These are phyloP conservation scores for Xylaria sp. DNA, from an alignment of 2,329 filamentous ascomycete species.

Conservation along the genomic window DNA sequence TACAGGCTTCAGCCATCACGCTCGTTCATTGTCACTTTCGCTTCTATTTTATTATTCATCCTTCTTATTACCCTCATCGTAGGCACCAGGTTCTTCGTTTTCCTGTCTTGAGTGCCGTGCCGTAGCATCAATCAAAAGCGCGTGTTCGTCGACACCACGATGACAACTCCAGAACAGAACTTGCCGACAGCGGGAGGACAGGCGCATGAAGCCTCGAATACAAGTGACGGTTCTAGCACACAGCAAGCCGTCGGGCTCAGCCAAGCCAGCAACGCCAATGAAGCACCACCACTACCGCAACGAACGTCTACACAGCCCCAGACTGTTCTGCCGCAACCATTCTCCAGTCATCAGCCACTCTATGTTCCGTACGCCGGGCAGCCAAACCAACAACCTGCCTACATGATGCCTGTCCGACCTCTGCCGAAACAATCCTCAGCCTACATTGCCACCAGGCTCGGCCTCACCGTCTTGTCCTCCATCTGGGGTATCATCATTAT, in stretches of 20 bases:
- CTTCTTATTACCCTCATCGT: background rate
- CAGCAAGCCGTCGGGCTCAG: constrained; percentile 3
- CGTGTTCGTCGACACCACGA: constrained; percentile 10
- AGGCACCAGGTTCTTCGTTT: background rate
- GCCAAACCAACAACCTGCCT: constrained; percentile 29
- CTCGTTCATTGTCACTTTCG: constrained; percentile 19
- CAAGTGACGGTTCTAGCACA: constrained; percentile 12
- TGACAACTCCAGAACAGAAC: constrained; percentile 19
- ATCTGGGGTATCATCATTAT: constrained; percentile 35
- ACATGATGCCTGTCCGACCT: constrained; percentile 31
- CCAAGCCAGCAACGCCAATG: background rate
- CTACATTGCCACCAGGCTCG: constrained; percentile 35
- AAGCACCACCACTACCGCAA: constrained; percentile 24
- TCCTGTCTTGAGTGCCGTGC: background rate
- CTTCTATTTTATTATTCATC: background rate
- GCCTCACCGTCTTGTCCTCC: constrained; percentile 32
- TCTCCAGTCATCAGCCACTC: constrained; percentile 23
- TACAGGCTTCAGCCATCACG: constrained; percentile 12
- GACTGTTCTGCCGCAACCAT: constrained; percentile 29
- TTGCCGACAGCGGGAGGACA: constrained; percentile 13
- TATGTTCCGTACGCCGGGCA: constrained; percentile 30
- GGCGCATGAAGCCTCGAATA: constrained; percentile 21
- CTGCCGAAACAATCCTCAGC: constrained; percentile 33
- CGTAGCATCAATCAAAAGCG: background rate
- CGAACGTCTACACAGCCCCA: constrained; percentile 23